Evolutionary conservation across 2,329 filamentous ascomycete genomes (phyloP), one percentile per base, ranked within the genome.

Genomic region (Claviceps maximensis): DNA sequence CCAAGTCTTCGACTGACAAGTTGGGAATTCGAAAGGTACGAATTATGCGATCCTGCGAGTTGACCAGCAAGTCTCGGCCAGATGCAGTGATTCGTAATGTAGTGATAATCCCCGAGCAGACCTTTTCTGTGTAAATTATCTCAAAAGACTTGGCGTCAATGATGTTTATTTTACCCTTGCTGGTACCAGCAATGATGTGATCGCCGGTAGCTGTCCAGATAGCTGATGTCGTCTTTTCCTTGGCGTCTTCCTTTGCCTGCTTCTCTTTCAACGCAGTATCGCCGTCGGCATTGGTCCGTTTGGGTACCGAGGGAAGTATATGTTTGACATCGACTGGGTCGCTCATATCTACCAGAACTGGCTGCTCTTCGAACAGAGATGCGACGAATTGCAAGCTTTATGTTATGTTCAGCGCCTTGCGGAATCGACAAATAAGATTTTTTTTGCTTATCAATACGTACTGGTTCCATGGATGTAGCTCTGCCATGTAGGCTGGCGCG

Each of bases 151-250:
- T 78, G 2, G 86, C 84, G 61, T 95, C 87, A 63, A 98, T 93
- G 56, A 98, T 87, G 69, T 98, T 98, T 55, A 98, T 77, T 77
- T 89, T 95, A 53, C 93, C 93, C 68, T 96, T 97, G 60, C 85
- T 96, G 4, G 93, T 98, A 41, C 89, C 94, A 1, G 89, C 83
- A 36, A 98, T 79, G 56, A 98, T 89, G 67, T 97, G 88, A 47
- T 90, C 84, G 49, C 93, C 93, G 0, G 83, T 79, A 1, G 83
- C 79, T 0, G 89, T 91, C 74, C 94, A 98, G 36, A 95, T 83
- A 1, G 89, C 88, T 25, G 89, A 89, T 4, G 91, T 97, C 0
- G 93, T 97, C 65, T 89, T 89, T 67, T 96, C 89, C 65, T 95
- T 96, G 13, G 89, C 88, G 64, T 97, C 91, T 64, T 95, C 88